Evolutionary conservation across 1,139 yeast species (phyloP).

Genomic region (Arxiozyma slooffiae): DNA sequence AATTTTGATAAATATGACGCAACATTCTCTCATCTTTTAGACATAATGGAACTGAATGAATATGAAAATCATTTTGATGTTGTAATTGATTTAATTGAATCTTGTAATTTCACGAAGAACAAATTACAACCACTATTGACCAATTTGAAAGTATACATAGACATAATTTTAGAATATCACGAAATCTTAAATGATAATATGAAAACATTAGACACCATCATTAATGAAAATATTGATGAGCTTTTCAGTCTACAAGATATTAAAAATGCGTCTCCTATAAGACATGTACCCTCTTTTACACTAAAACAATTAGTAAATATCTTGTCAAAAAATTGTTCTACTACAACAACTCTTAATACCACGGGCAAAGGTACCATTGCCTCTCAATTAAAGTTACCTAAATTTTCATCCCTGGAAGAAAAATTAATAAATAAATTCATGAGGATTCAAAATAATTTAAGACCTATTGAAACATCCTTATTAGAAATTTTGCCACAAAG

Average conservation of each 20-base stretch:
- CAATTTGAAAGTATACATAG: constrained; percentile 37
- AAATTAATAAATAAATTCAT: constrained; percentile 33
- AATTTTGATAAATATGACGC: constrained; percentile 41
- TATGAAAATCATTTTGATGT: constrained; percentile 13
- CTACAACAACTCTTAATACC: not conserved
- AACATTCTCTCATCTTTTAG: constrained; percentile 37
- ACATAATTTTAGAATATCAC: constrained; percentile 46
- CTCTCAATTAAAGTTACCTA: constrained; percentile 29
- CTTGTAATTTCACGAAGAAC: constrained; percentile 27
- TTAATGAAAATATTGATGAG: constrained; percentile 38
- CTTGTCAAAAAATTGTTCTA: constrained; percentile 30
- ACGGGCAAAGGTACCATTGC: not conserved
- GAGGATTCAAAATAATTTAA: constrained; percentile 27
- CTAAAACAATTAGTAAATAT: constrained; percentile 37
- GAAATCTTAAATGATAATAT: constrained; percentile 49
- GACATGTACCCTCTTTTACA: constrained; percentile 35
- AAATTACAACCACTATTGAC: constrained; percentile 36
- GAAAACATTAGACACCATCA: constrained; percentile 42
- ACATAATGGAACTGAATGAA: constrained; percentile 28
- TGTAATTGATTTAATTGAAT: constrained; percentile 27
- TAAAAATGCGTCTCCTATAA: constrained; percentile 32
- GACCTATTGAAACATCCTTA: constrained; percentile 41
- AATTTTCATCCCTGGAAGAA: constrained; percentile 33
- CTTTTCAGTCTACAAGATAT: constrained; percentile 36
- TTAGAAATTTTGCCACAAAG: constrained; percentile 45